Base-by-base conservation (phyloP, 2,329 filamentous ascomycete species). In the Raffaelea albimanens region DNA sequence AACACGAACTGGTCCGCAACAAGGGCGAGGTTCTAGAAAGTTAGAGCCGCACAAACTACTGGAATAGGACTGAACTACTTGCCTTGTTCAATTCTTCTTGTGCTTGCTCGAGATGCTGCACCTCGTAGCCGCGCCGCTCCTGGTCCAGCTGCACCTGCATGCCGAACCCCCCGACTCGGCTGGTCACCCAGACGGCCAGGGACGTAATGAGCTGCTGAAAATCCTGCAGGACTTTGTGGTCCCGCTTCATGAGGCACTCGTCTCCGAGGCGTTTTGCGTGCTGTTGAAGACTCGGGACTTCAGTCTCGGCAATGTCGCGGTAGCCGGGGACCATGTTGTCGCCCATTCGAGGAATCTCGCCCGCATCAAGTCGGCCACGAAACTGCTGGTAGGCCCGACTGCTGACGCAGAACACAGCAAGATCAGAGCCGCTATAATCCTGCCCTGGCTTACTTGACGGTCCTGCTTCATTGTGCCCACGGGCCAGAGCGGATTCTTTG, bases 361-460 rank as follows among this genome's bases (percentile, higher is more conserved):
- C 79, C 40, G 74, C 72, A 45, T 65, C 58, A 9, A 82, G 57
- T 3, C 75, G 68, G 1, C 74, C 76, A 36, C 67, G 65, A n/a
- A 84, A 61, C 54, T 79, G 78, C 54, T 85, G 79, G 46, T 82
- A 85, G 0, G 73, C 79, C 40, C 74, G 66, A 42, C 74, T 76
- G 49, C 76, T 80, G 16, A 84, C 75, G 51, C 80, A 84, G 56
- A 83, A 85, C 2, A 85, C 79, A 0, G 78, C 73, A 1, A 85
- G 64, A 1, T 65, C 67, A 9, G 7, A 7, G 25, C 25, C 13
- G 25, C 25, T 29, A 13, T 29, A 7, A 13, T 13, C 25, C 7
- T 29, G 7, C 25, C 7, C 7, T 13, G 25, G n/a, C n/a, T n/a
- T n/a, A n/a, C n/a, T n/a, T n/a, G n/a, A n/a, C 25, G 25, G 25